These are phyloP conservation scores for Colletotrichum magnum DNA, from an alignment of 2,329 filamentous ascomycete genomes.

Conservation along the genomic window DNA sequence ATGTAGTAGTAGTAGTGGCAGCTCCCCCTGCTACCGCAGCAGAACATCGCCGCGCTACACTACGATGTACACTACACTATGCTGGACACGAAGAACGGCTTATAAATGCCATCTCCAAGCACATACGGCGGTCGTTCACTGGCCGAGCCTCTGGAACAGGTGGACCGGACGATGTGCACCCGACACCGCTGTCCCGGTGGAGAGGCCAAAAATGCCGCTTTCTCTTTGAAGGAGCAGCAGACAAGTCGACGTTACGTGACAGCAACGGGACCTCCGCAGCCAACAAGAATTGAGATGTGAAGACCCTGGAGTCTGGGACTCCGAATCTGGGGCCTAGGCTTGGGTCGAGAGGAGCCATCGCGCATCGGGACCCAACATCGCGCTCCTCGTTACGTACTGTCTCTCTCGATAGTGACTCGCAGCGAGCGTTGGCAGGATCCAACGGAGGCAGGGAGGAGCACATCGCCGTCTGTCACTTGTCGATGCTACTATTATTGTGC, in stretches of 20 bases:
- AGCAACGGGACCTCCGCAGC: background rate
- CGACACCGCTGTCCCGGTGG: slow-evolving; percentile 21
- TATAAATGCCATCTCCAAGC: slow-evolving; percentile 24
- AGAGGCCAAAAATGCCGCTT: slow-evolving; percentile 36
- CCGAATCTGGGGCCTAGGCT: slow-evolving; percentile 1
- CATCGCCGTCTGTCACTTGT: slow-evolving; percentile 32
- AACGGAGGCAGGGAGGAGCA: background rate
- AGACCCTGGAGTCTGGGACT: background rate
- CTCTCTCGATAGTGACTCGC: slow-evolving; percentile 20
- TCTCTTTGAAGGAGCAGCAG: slow-evolving; percentile 14
- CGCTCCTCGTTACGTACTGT: slow-evolving; percentile 17
- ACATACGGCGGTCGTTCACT: slow-evolving; percentile 17
- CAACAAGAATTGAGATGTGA: background rate
- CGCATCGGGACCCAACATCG: slow-evolving; percentile 9
- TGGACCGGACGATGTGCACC: slow-evolving; percentile 27
- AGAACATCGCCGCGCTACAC: slow-evolving; percentile 2
- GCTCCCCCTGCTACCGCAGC: slow-evolving; percentile 12
- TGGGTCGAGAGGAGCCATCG: slow-evolving; percentile 2
- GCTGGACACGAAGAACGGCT: slow-evolving; percentile 7
- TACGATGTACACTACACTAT: no score
- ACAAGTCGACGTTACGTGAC: slow-evolving; percentile 16
- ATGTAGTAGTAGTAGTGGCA: no score
- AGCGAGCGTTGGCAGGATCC: slow-evolving; percentile 1
- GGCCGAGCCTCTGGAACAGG: slow-evolving; percentile 24
- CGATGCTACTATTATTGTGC: slow-evolving; percentile 10